A percentile compares a stretch with the other conserved stretches of the same genome.
Conservation (phyloP, 495 filamentous ascomycete species). For the Neurospora cerealis region DNA sequence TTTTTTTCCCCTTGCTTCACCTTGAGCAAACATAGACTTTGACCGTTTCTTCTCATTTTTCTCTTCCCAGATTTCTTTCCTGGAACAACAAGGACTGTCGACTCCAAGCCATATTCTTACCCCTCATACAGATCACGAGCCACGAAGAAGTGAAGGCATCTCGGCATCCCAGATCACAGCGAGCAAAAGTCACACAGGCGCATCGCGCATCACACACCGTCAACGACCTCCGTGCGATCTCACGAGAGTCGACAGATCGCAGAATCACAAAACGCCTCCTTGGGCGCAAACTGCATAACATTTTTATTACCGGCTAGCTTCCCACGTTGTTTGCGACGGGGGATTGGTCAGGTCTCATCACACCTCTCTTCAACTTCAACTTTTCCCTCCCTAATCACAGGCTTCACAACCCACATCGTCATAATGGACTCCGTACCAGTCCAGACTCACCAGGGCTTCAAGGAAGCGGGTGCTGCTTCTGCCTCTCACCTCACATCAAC, state of each 20-base stretch:
- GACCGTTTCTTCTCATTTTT: background rate
- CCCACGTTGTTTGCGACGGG: background rate
- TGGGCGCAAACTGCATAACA: background rate
- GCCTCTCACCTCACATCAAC: slow-evolving; percentile 2
- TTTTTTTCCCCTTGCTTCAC: background rate
- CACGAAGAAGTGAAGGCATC: background rate
- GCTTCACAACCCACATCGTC: background rate
- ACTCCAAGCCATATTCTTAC: background rate
- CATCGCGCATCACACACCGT: background rate
- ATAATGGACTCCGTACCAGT: slow-evolving; percentile 5
- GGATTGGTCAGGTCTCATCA: slow-evolving; percentile 1
- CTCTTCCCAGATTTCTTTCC: background rate
- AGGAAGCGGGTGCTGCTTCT: background rate
- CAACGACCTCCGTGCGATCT: background rate
- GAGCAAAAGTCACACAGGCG: background rate
- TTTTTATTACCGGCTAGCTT: background rate
- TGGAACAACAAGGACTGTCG: no score
- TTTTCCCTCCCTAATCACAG: background rate
- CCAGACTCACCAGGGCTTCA: slow-evolving; percentile 6
- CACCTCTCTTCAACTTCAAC: background rate
- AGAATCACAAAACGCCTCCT: background rate
- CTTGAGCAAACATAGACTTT: background rate
- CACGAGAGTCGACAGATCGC: background rate
- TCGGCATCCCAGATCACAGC: background rate
- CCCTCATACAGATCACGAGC: background rate